Evolutionary conservation across 2,329 filamentous ascomycete species (phyloP).

Genomic region (Metarhizium humberi): DNA sequence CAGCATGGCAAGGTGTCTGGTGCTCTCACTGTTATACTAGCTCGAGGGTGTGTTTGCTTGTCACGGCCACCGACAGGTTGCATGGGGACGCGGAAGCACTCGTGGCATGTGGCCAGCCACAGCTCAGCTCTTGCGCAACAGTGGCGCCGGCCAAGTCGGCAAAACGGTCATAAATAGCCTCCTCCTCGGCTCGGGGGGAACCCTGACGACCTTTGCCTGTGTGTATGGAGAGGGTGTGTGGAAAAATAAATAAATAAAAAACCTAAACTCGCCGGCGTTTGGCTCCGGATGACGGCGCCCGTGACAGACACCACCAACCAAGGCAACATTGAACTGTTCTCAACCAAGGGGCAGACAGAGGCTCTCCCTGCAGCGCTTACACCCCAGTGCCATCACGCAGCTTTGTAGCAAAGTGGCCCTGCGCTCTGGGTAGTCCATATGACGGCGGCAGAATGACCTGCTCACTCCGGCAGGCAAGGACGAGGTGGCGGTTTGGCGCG

Average conservation of each 20-base stretch:
- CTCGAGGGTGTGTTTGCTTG: background rate
- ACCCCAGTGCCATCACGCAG: background rate
- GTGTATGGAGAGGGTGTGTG: no score
- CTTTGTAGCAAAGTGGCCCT: background rate
- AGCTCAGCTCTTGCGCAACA: background rate
- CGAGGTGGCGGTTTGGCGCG: no score
- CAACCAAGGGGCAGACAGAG: background rate
- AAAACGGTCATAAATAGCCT: background rate
- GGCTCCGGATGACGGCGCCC: background rate
- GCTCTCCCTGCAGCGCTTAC: background rate
- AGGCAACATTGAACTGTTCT: no score
- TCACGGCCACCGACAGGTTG: slow-evolving; percentile 4
- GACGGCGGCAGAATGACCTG: background rate
- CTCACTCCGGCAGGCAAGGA: background rate
- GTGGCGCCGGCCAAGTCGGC: background rate
- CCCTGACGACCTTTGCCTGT: no score
- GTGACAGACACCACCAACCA: no score
- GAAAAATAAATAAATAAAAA: background rate
- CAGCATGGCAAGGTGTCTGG: background rate
- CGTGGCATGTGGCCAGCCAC: slow-evolving; percentile 3
- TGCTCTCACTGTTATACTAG: background rate
- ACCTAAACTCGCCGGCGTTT: background rate
- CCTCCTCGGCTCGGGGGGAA: background rate
- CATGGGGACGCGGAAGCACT: background rate
- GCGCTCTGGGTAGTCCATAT: background rate